A percentile compares a stretch with the other conserved stretches of the same genome.
Conservation (phyloP, 257 asterid species). For the Vinca minor region DNA sequence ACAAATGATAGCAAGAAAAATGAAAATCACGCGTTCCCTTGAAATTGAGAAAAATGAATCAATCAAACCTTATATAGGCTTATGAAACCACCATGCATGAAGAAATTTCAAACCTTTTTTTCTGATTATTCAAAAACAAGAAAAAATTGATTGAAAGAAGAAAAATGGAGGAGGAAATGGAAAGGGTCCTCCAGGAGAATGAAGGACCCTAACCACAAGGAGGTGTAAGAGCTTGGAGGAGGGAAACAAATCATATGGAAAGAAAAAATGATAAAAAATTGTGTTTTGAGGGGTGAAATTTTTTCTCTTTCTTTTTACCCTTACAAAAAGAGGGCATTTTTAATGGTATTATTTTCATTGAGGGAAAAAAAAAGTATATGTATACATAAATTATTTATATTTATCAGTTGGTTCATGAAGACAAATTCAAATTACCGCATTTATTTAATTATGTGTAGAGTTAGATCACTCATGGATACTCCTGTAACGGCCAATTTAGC, state of each 20-base stretch:
- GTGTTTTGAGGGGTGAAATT: constrained; percentile 26
- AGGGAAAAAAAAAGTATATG: too few relatives aligned
- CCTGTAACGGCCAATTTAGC: too few relatives aligned
- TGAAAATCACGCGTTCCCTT: constrained; percentile 7
- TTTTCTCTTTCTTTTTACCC: constrained; percentile 29
- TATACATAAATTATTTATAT: too few relatives aligned
- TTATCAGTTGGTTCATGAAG: too few relatives aligned
- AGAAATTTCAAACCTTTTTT: background rate
- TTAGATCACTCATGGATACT: too few relatives aligned
- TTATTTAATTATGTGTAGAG: too few relatives aligned
- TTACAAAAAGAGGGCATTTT: constrained; percentile 43
- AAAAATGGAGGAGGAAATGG: constrained; percentile 2
- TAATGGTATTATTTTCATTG: too few relatives aligned
- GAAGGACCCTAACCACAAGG: constrained; percentile 61
- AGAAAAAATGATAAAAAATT: constrained; percentile 18
- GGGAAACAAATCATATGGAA: constrained; percentile 35
- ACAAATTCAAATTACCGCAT: too few relatives aligned
- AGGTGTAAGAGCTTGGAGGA: constrained; percentile 21
- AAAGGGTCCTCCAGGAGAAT: constrained; percentile 67
- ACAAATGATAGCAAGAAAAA: constrained; percentile 1
- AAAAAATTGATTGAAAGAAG: background rate
- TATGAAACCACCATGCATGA: background rate
- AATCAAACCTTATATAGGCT: background rate
- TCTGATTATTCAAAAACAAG: background rate
- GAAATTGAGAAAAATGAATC: background rate